phyloP scores from a whole-genome alignment of 148 eudicot species.

The Nepenthes gracilis region DNA sequence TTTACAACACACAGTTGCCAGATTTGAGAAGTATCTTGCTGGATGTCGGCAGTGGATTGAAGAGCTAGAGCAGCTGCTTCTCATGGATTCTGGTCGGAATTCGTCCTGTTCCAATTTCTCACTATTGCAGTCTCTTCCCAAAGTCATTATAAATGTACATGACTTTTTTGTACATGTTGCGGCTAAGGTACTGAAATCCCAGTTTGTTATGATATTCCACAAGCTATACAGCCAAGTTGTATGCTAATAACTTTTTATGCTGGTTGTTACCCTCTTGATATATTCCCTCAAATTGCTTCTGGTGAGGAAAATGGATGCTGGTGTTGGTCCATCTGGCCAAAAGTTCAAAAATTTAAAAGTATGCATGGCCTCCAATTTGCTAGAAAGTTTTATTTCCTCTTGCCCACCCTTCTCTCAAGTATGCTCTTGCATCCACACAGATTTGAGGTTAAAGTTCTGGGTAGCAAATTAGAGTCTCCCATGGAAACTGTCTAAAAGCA shows the following conservation, averaged over 20 bases:
- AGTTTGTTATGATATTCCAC: neutral
- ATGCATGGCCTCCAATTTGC: too few relatives aligned
- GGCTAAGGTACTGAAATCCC: constrained; percentile 56
- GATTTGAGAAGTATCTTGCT: constrained; percentile 73
- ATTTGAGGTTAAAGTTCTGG: too few relatives aligned
- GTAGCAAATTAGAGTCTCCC: too few relatives aligned
- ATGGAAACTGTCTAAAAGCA: too few relatives aligned
- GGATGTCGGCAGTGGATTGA: constrained; percentile 92
- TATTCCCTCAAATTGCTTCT: neutral
- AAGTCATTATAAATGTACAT: constrained; percentile 82
- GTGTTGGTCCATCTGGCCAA: too few relatives aligned
- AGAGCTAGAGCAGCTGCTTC: constrained; percentile 85
- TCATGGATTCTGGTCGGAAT: constrained; percentile 53
- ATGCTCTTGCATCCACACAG: too few relatives aligned
- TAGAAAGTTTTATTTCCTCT: too few relatives aligned
- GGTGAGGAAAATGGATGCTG: neutral
- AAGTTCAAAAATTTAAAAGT: too few relatives aligned
- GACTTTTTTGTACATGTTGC: constrained; percentile 96
- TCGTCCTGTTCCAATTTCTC: constrained; percentile 43
- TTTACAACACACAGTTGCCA: constrained; percentile 66
- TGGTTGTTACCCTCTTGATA: neutral
- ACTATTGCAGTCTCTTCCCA: constrained; percentile 81
- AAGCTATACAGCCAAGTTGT: neutral
- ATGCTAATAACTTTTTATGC: too few relatives aligned
- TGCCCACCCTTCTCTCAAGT: too few relatives aligned